Evolutionary conservation across 805 yeast genomes (phyloP), one percentile per base, ranked within the genome.

Genomic region (Candida insectalens): DNA sequence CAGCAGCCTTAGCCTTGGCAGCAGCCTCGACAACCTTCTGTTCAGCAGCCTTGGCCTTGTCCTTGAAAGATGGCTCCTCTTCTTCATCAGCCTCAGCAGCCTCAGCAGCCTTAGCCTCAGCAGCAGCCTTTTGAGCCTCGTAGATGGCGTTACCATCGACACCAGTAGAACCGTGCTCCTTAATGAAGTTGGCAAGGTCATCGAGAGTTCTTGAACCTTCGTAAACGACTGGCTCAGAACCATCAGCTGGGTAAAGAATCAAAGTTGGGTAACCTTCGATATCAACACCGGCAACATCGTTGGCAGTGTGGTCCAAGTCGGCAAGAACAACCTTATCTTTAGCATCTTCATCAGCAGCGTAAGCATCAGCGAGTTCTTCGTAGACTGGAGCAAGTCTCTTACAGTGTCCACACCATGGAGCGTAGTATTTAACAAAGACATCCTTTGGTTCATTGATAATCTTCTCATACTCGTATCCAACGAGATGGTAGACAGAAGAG

Each of bases 401-500:
- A 69, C 96, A 85, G 69, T 87, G 95, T 30, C 95, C 94, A 67
- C 95, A 87, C 96, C 96, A 88, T 63, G 94, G 94, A 32, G 97
- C 96, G 54, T 83, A 88, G 63, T 88, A 89, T 65, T 84, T 83
- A 36, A 89, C 95, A 37, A 88, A 61, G 25, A 83, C 78, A 54
- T 82, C 89, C 63, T 76, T 80, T 34, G 54, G 51, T 48, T 77
- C 77, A 20, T 59, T 59, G 34, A 84, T 70, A 39, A 84, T 62
- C 22, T 69, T 74, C 33, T 82, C 80, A 61, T 84, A 92, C 52
- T 77, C 84, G 62, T 76, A 71, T 46, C 85, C 95, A 40, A 89
- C 96, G 46, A 89, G 69, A 51, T 74, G 79, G 55, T 67, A 65
- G 35, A 80, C 74, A 34, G 66, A 67, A 33, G 73, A 69, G 49